Evolutionary conservation across 78 protist genomes (phyloP).

Genomic region (Kipferlia bialata): DNA sequence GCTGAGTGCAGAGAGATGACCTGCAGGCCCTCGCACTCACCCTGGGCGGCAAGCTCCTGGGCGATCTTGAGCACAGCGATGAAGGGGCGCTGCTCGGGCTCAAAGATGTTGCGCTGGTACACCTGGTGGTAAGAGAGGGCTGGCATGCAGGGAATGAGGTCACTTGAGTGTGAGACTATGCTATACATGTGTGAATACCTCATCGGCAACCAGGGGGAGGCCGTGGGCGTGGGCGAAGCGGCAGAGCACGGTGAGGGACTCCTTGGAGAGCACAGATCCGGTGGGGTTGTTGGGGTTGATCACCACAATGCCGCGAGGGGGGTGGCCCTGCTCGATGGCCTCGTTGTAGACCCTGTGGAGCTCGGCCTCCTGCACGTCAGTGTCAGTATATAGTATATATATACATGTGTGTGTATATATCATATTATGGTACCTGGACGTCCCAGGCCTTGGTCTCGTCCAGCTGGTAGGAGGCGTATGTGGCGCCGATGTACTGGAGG

Average conservation of each 20-base stretch:
- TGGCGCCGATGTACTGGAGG: neutral
- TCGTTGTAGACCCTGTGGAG: too few species aligned
- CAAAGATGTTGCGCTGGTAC: conserved; percentile 13
- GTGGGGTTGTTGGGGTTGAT: conserved; percentile 30
- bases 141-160: too few species aligned
- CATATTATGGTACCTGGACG: too few species aligned
- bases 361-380: neutral
- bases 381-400: too few species aligned
- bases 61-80: neutral
- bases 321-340: neutral
- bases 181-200: too few species aligned
- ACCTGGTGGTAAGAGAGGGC: too few species aligned
- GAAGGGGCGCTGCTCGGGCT: conserved; percentile 1
- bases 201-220: conserved; percentile 12
- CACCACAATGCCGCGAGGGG: neutral
- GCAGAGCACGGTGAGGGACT: neutral
- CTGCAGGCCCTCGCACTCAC: neutral
- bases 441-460: conserved; percentile 6
- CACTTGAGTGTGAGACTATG: too few species aligned
- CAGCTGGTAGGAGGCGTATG: neutral
- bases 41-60: neutral
- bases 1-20: conserved; percentile 6
- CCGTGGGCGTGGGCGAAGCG: neutral
- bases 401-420: too few species aligned
- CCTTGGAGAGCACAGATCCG: conserved; percentile 3